Evolutionary conservation across 371 early-diverging fungal genomes (phyloP).

Genomic region (Mortierella sp.): DNA sequence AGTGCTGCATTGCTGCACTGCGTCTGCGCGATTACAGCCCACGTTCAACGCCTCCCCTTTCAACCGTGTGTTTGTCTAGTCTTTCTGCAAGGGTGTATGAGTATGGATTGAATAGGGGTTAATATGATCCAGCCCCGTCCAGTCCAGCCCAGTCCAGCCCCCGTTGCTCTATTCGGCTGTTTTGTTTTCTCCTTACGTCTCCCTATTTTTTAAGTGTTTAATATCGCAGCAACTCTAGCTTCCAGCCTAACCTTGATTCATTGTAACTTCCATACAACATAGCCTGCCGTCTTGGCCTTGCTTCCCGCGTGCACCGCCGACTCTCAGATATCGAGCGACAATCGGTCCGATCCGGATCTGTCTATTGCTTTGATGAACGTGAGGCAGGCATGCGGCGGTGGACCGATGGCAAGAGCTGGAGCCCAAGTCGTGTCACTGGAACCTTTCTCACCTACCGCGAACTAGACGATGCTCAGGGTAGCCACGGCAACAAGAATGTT

Average conservation of each 20-base stretch:
- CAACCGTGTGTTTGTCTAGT: neutral
- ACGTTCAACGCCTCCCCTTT: too few relatives aligned
- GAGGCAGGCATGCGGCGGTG: slow-evolving; percentile 91
- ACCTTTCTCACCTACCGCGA: slow-evolving; percentile 86
- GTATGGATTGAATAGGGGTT: too few relatives aligned
- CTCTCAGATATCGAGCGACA: slow-evolving; percentile 82
- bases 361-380: slow-evolving; percentile 90
- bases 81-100: neutral
- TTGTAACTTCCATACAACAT: neutral
- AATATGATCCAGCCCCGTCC: neutral
- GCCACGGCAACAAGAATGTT: slow-evolving; percentile 37
- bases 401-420: slow-evolving; percentile 94
- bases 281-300: slow-evolving; percentile 76
- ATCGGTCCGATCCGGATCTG: slow-evolving; percentile 84
- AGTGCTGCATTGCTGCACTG: too few relatives aligned
- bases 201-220: slow-evolving; percentile 7
- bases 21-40: too few relatives aligned
- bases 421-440: slow-evolving; percentile 86
- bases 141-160: slow-evolving; percentile 10
- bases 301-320: slow-evolving; percentile 80
- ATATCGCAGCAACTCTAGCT: neutral
- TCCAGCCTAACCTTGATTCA: slow-evolving; percentile 4
- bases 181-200: neutral
- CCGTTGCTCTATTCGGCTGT: slow-evolving; percentile 2
- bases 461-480: slow-evolving; percentile 68